These are phyloP conservation scores for Forsythia viridissima DNA, from an alignment of 257 asterid genomes.

Conservation along the genomic window DNA sequence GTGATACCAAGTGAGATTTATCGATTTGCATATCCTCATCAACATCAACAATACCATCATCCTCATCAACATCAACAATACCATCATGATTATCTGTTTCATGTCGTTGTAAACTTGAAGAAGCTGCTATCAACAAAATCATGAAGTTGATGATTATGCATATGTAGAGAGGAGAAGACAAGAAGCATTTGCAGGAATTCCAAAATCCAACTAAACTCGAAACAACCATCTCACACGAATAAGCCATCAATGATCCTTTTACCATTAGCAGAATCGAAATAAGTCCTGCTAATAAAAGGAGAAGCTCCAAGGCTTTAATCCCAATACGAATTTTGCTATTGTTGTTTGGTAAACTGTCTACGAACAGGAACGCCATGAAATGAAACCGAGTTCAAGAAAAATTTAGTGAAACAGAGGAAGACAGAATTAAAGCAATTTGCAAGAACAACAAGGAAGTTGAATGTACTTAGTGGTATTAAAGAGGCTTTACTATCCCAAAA, in stretches of 20 bases:
- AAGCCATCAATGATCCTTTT: slow-evolving; percentile 33
- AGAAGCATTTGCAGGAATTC: slow-evolving; percentile 28
- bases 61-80: neutral
- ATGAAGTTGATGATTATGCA: slow-evolving; percentile 48
- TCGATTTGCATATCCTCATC: slow-evolving; percentile 4
- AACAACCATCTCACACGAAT: slow-evolving; percentile 26
- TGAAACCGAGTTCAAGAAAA: neutral
- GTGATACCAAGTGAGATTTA: neutral
- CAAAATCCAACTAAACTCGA: slow-evolving; percentile 31
- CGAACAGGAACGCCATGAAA: slow-evolving; percentile 38
- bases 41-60: neutral
- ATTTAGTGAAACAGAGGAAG: neutral
- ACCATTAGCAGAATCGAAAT: slow-evolving; percentile 36
- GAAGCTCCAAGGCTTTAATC: slow-evolving; percentile 43
- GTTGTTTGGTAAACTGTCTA: slow-evolving; percentile 31
- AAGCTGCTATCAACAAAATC: slow-evolving; percentile 43
- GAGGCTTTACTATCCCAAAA: neutral
- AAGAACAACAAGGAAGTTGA: neutral
- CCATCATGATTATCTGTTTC: slow-evolving; percentile 10
- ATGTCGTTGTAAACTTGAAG: slow-evolving; percentile 38
- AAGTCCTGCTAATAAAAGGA: slow-evolving; percentile 45
- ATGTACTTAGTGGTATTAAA: neutral
- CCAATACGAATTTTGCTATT: slow-evolving; percentile 32
- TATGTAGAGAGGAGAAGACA: slow-evolving; percentile 49
- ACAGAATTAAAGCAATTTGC: neutral